Base-by-base conservation (phyloP, 208 protist genomes). In the Herpetomonas muscarum region DNA sequence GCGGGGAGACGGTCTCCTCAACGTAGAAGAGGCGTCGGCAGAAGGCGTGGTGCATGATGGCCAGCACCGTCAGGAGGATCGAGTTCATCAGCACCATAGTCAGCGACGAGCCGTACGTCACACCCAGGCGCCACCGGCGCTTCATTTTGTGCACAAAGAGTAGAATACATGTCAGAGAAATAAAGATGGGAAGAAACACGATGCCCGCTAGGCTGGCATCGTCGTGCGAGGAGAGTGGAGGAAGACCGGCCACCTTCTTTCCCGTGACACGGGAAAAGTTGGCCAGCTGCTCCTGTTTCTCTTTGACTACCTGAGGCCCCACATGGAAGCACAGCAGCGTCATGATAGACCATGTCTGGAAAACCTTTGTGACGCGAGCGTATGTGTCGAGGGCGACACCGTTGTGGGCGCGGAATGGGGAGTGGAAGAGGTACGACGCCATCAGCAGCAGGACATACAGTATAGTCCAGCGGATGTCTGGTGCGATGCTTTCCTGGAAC, bases 341-440 rank as follows among this genome's bases (percentile, higher is more conserved):
- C 1, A 87, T 55, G 6, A 68, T 57, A 50, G 64, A 71, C 81
- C 86, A 90, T 9, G 67, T 75, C 39, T 93, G 86, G 10, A 85
- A 61, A 29, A 88, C 67, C 48, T 84, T 87, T 3, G 71, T 86
- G 15, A 86, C 7, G 4, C 70, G 74, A 9, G 77, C 76, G 54
- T 93, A 90, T 19, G 57, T 65, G 61, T 90, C 86, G 5, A 63
- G 57, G 3, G 67, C 46, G 3, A 70, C 60, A 19, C 45, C 64
- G 37, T 52, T 70, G 62, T 88, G 72, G 0, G 73, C 57, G 28
- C 81, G 86, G 54, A 93, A 90, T 0, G 86, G 86, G 0, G 82
- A 80, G 67, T 90, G 82, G 42, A 90, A 90, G 25, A 93, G 64
- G 59, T 88, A 93, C 36, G 72, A 73, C 17, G 60, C 64, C 5